These are phyloP conservation scores for Theobroma cacao DNA, from an alignment of 345 rosid species.

Conservation along the genomic window DNA sequence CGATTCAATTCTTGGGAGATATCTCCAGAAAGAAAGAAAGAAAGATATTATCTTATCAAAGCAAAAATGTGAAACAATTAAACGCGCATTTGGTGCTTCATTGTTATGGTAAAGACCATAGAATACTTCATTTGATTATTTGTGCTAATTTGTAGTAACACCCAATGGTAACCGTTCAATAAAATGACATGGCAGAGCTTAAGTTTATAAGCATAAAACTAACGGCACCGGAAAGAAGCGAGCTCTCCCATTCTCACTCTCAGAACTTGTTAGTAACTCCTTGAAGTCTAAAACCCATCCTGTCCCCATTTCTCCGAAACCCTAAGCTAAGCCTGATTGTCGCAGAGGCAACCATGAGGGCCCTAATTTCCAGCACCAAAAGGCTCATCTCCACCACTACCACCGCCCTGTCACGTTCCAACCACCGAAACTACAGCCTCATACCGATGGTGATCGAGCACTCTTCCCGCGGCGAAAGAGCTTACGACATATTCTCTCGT, in stretches of 20 bases:
- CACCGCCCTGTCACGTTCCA: not conserved
- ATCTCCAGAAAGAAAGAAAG: too few relatives aligned
- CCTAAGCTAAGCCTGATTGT: slow-evolving; percentile 4
- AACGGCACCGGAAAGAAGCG: too few relatives aligned
- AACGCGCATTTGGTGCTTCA: too few relatives aligned
- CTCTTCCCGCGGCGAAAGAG: slow-evolving; percentile 96
- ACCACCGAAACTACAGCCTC: slow-evolving; percentile 51
- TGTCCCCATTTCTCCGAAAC: not conserved
- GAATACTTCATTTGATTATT: too few relatives aligned
- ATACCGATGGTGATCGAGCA: slow-evolving; percentile 98
- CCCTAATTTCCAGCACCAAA: slow-evolving; percentile 11
- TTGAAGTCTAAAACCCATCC: not conserved
- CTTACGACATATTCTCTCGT: slow-evolving; percentile 94
- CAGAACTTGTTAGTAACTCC: not conserved
- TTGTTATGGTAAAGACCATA: too few relatives aligned
- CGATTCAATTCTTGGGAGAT: too few relatives aligned
- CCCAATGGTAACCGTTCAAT: too few relatives aligned
- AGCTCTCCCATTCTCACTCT: too few relatives aligned
- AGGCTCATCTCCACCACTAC: not conserved
- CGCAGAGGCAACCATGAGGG: slow-evolving; percentile 10
- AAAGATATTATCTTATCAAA: not conserved
- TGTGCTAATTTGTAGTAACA: too few relatives aligned
- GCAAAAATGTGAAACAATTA: not conserved
- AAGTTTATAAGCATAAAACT: too few relatives aligned
- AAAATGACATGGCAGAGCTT: too few relatives aligned